Conservation (phyloP, 371 early-diverging fungal genomes). For the Mortierella sp. region DNA sequence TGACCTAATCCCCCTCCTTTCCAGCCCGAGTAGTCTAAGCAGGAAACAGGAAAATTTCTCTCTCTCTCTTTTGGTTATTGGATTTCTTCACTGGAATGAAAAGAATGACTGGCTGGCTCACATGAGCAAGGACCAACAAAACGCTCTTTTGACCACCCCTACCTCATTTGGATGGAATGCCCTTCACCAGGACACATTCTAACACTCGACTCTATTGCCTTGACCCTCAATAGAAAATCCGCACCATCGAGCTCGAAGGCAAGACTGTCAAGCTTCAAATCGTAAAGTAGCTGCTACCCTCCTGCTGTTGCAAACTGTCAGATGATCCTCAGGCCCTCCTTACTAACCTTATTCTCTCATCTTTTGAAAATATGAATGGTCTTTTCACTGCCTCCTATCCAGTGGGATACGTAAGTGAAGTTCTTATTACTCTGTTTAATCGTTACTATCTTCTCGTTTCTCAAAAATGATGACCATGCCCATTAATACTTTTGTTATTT, state of each 20-base stretch:
- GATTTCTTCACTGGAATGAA: too few relatives aligned
- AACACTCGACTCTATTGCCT: neutral
- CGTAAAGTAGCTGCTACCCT: conserved; percentile 62
- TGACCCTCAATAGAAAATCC: conserved; percentile 88
- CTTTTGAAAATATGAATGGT: neutral
- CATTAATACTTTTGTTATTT: conserved; percentile 12
- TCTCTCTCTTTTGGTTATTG: too few relatives aligned
- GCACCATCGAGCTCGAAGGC: conserved; percentile 98
- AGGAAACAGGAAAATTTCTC: neutral
- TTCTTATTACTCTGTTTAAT: neutral
- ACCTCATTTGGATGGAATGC: neutral
- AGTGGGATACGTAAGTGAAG: conserved; percentile 26
- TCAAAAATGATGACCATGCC: neutral
- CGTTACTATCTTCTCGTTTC: neutral
- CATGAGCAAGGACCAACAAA: neutral
- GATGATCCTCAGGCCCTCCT: neutral
- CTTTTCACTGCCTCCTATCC: neutral
- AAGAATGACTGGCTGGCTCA: neutral
- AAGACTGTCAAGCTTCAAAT: conserved; percentile 99
- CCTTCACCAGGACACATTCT: neutral
- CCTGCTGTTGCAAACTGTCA: neutral
- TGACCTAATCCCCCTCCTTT: neutral
- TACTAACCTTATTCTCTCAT: neutral
- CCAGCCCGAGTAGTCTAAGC: neutral
- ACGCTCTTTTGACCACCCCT: neutral